Evolutionary conservation across 169 alveolate species (phyloP), one percentile per base, ranked within the genome.

Genomic region (Cryptosporidium bovis): DNA sequence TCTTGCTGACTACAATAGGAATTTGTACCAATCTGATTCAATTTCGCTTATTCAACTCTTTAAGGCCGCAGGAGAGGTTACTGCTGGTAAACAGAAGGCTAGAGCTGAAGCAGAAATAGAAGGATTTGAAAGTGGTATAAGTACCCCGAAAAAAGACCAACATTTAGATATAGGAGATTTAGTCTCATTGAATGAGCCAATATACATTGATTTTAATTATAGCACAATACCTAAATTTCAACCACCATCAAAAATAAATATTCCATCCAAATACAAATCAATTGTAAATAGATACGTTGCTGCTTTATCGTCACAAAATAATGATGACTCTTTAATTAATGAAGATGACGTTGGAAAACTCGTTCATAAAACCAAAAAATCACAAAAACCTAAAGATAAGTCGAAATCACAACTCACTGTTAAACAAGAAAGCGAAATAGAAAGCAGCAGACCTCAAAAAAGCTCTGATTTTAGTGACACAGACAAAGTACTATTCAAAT

Each of bases 251-350:
- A 77, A 77, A 60, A 60, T 77, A 15, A 48, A 15, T 8, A 77
- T 77, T 16, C 87, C 71, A 20, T 56, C 87, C 64, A 77, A 60
- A 29, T 77, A 46, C n/a, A 77, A 77, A 40, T 60, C 62, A 40
- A 77, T 77, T 29, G 62, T 77, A 13, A 71, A 60, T n/a, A 77
- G 64, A 62, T 77, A 77, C 64, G 71, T 56, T 34, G 71, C 71
- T n/a, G 87, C 87, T 24, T 24, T 62, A 15, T 56, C 87, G 34
- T 56, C 87, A n/a, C 77, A 56, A 51, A 50, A 34, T 18, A 44
- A 24, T 18, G 64, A 62, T 1, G 71, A 56, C 7, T 58, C 77
- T 48, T 24, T 56, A n/a, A 48, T 62, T 44, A 56, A 56, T 27
- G 87, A 62, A 24, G 87, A 77, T 15, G 69, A 15, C 40, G 33